Conservation (phyloP, 257 asterid species). For the Solanum pinnatisectum region DNA sequence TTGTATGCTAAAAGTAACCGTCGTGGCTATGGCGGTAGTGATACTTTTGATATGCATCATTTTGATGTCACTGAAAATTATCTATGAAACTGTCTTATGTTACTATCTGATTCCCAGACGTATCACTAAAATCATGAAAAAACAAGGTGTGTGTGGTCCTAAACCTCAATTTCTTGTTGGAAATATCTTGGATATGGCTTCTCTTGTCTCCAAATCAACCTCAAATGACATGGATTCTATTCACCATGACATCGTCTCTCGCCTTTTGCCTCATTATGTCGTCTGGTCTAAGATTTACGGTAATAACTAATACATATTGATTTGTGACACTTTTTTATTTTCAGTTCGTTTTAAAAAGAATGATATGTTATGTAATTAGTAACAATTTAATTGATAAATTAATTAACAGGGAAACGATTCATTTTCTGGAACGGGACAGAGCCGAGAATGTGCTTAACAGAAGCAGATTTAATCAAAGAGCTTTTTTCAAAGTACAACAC, state of each 20-base stretch:
- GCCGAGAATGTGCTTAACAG: conserved; percentile 77
- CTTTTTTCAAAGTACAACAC: conserved; percentile 55
- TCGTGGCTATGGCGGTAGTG: conserved; percentile 24
- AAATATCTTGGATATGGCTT: conserved; percentile 55
- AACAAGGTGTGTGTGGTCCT: conserved; percentile 90
- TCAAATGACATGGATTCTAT: conserved; percentile 50
- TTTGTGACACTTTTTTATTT: not conserved
- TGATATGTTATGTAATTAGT: not conserved
- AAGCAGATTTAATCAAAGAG: conserved; percentile 56
- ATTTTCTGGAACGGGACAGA: conserved; percentile 78
- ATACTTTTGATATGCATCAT: conserved; percentile 9
- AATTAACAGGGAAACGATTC: conserved; percentile 55
- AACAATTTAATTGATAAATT: too few species aligned
- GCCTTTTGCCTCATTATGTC: conserved; percentile 81
- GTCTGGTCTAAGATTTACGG: conserved; percentile 76
- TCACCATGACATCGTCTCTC: conserved; percentile 64
- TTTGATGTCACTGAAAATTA: conserved; percentile 17
- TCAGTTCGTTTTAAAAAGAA: not conserved
- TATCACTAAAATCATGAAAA: conserved; percentile 57
- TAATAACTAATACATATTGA: not conserved
- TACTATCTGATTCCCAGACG: conserved; percentile 80
- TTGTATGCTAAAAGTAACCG: not conserved
- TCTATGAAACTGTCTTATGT: conserved; percentile 36
- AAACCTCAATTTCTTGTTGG: conserved; percentile 74
- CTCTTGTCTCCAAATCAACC: conserved; percentile 57